Conservation (phyloP, 2,329 filamentous ascomycete species). For the Zalaria obscura region DNA sequence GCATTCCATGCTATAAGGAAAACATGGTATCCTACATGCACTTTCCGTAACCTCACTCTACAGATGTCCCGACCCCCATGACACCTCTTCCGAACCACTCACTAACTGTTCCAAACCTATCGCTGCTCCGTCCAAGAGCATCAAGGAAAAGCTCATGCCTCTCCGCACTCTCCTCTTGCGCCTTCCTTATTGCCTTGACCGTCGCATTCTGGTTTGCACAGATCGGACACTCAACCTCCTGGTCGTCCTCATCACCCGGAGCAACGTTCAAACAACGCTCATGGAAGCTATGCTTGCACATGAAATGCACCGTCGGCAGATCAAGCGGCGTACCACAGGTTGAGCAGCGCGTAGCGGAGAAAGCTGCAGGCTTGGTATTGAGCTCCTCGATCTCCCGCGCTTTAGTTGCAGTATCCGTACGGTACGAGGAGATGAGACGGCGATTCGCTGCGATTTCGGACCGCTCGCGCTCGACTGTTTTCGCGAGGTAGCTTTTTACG, state of each 20-base stretch:
- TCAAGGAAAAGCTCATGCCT: slow-evolving; percentile 81
- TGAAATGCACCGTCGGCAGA: slow-evolving; percentile 82
- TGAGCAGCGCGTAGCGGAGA: slow-evolving; percentile 79
- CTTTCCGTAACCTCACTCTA: background rate
- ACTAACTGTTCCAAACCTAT: slow-evolving; percentile 79
- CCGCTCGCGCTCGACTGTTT: slow-evolving; percentile 78
- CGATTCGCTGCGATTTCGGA: slow-evolving; percentile 73
- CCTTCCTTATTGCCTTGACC: slow-evolving; percentile 70
- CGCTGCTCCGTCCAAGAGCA: slow-evolving; percentile 61
- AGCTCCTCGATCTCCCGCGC: slow-evolving; percentile 66
- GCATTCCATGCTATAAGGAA: too few species aligned
- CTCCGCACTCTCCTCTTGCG: slow-evolving; percentile 74
- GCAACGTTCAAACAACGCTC: slow-evolving; percentile 65
- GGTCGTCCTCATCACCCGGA: slow-evolving; percentile 36
- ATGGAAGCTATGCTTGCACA: slow-evolving; percentile 96
- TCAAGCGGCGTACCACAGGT: slow-evolving; percentile 68
- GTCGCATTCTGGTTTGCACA: slow-evolving; percentile 77
- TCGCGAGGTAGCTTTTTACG: slow-evolving; percentile 81
- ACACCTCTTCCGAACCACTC: slow-evolving; percentile 93
- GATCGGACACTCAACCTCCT: slow-evolving; percentile 66
- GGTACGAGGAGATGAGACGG: slow-evolving; percentile 69
- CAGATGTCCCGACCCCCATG: slow-evolving; percentile 42
- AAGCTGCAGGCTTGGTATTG: slow-evolving; percentile 66
- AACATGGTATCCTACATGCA: too few species aligned
- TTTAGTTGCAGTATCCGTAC: slow-evolving; percentile 68